These are phyloP conservation scores for Fonsecaea monophora DNA, from an alignment of 2,329 filamentous ascomycete genomes.

Conservation along the genomic window DNA sequence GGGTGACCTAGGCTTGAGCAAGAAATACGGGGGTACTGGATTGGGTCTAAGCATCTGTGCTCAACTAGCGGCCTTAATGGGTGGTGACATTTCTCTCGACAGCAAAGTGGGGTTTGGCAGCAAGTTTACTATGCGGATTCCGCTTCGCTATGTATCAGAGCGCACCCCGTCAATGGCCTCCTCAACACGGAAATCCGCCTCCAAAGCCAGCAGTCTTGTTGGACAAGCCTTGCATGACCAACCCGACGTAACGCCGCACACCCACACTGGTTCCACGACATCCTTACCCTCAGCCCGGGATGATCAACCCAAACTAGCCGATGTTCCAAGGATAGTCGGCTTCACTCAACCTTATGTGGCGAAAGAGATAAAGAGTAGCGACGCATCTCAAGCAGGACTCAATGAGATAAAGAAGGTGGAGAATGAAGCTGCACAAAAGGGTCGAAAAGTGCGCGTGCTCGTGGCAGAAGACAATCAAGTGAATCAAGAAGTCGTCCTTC, in stretches of 20 bases:
- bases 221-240: slow-evolving; percentile 33
- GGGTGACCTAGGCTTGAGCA: slow-evolving; percentile 86
- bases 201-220: slow-evolving; percentile 38
- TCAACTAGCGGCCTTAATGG: slow-evolving; percentile 83
- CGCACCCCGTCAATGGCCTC: slow-evolving; percentile 55
- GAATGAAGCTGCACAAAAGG: slow-evolving; percentile 62
- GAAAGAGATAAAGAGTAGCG: slow-evolving; percentile 43
- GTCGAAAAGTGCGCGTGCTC: slow-evolving; percentile 75
- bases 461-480: slow-evolving; percentile 81
- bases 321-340: slow-evolving; percentile 40
- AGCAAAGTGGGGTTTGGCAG: slow-evolving; percentile 78
- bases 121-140: slow-evolving; percentile 82
- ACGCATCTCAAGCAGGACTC: slow-evolving; percentile 66
- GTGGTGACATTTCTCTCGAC: slow-evolving; percentile 73
- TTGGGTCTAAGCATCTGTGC: slow-evolving; percentile 88
- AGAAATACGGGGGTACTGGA: slow-evolving; percentile 88
- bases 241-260: slow-evolving; percentile 15
- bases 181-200: slow-evolving; percentile 34
- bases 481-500: slow-evolving; percentile 67
- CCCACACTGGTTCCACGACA: slow-evolving; percentile 27
- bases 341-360: slow-evolving; percentile 45
- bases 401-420: slow-evolving; percentile 70
- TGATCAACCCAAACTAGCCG: slow-evolving; percentile 30
- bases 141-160: slow-evolving; percentile 76
- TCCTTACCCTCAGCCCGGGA: slow-evolving; percentile 27